Percentiles rank a stretch among this genome's conserved stretches.
phyloP scores from a whole-genome alignment of 75 land plant genomes.

The Sequoiadendron giganteum region DNA sequence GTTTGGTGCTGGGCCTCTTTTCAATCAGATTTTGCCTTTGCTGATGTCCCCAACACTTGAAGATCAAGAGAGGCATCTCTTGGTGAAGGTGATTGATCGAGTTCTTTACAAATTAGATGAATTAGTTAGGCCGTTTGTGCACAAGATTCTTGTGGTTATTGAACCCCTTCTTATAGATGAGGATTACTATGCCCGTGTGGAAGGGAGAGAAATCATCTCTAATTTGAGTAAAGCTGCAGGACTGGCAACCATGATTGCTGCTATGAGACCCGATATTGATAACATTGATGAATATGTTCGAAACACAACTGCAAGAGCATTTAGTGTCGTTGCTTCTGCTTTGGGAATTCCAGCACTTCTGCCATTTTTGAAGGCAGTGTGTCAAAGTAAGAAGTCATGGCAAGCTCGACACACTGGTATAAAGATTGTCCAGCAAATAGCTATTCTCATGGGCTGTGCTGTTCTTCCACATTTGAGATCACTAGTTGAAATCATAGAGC shows the following conservation, averaged over 20 bases:
- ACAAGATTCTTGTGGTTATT: conserved; percentile 95
- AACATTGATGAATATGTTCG: conserved; percentile 98
- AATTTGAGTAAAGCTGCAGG: conserved; percentile 98
- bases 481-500: conserved; percentile 94
- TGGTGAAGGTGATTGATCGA: conserved; percentile 97
- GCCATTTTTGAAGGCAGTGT: conserved; percentile 95
- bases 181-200: conserved; percentile 98
- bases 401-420: conserved; percentile 98
- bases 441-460: conserved; percentile 99
- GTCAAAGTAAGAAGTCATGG: conserved; percentile 99
- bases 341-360: conserved; percentile 95
- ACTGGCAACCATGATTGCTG: conserved; percentile 98
- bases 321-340: conserved; percentile 99
- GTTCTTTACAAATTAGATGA: conserved; percentile 95
- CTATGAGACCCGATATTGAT: conserved; percentile 99
- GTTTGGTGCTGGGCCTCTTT: conserved; percentile 96
- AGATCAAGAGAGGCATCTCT: conserved; percentile 93
- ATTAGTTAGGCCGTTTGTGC: conserved; percentile 91
- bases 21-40: conserved; percentile 86
- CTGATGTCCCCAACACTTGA: conserved; percentile 98
- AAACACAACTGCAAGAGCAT: conserved; percentile 97
- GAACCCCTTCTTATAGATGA: conserved; percentile 97
- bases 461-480: conserved; percentile 95
- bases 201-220: conserved; percentile 94
- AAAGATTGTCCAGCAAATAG: conserved; percentile 98